A percentile compares a stretch with the other conserved stretches of the same genome.
Conservation (phyloP, 441 rosid genomes). For the Viola pubescens region DNA sequence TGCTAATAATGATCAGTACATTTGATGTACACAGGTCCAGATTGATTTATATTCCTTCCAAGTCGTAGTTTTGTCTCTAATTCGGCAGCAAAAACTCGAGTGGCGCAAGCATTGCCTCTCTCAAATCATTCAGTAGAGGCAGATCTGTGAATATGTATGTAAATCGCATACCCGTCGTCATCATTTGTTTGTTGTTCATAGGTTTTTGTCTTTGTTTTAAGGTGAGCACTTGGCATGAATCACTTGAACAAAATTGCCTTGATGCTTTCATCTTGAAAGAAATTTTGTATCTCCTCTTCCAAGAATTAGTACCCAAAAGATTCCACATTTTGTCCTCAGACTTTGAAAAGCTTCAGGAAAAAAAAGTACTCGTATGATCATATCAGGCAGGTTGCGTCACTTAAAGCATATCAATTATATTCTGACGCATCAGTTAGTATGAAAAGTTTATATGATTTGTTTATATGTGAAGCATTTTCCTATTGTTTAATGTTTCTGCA, state of each 20-base stretch:
- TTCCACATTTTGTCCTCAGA: neutral
- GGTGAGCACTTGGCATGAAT: slow-evolving; percentile 22
- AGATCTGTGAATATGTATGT: slow-evolving; percentile 26
- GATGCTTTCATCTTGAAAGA: slow-evolving; percentile 18
- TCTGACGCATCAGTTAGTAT: too few relatives aligned
- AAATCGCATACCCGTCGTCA: slow-evolving; percentile 6
- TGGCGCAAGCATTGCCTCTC: slow-evolving; percentile 1
- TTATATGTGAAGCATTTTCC: too few relatives aligned
- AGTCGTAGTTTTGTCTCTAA: slow-evolving; percentile 11
- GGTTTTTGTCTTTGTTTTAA: slow-evolving; percentile 6
- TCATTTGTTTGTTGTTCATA: neutral
- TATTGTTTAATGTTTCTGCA: too few relatives aligned
- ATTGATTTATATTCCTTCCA: slow-evolving; percentile 12
- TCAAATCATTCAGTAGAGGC: slow-evolving; percentile 15
- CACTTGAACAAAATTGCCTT: slow-evolving; percentile 11
- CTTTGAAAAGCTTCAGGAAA: too few relatives aligned
- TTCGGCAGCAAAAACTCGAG: slow-evolving; percentile 12
- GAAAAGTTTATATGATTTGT: too few relatives aligned
- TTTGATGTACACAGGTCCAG: slow-evolving; percentile 25
- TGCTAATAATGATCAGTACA: neutral
- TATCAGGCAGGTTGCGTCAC: too few relatives aligned
- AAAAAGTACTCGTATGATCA: too few relatives aligned
- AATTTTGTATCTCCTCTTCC: slow-evolving; percentile 25
- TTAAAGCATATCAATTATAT: too few relatives aligned
- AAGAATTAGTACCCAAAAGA: slow-evolving; percentile 13